Conservation (phyloP, 441 rosid genomes). For the Populus hybrid region DNA sequence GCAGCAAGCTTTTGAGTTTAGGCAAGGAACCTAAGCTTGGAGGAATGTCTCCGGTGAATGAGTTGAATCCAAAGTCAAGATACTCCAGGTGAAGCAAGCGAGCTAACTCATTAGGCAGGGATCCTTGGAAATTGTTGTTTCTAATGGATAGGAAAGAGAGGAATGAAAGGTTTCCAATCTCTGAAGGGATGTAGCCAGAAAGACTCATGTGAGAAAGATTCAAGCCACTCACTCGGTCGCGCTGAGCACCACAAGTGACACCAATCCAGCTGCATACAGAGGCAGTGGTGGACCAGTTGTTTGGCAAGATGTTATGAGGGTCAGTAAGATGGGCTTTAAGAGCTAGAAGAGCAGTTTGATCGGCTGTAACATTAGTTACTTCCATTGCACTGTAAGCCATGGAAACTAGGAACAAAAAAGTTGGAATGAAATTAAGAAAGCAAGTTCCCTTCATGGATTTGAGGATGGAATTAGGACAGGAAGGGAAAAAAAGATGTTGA, state of each 20-base stretch:
- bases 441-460: background rate
- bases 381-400: background rate
- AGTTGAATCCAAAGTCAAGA: too few relatives aligned
- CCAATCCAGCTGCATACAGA: conserved; percentile 23
- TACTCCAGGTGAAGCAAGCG: too few relatives aligned
- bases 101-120: too few relatives aligned
- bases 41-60: too few relatives aligned
- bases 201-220: background rate
- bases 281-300: conserved; percentile 15
- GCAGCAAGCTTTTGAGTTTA: too few relatives aligned
- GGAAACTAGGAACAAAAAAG: background rate
- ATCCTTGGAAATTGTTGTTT: conserved; percentile 1
- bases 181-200: conserved; percentile 16
- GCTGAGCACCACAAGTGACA: conserved; percentile 10
- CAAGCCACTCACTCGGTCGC: conserved; percentile 11
- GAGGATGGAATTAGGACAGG: too few relatives aligned
- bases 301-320: background rate
- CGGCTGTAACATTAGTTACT: background rate
- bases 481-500: too few relatives aligned
- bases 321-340: conserved; percentile 14
- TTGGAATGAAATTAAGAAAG: background rate
- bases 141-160: conserved; percentile 1
- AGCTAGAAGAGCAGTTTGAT: conserved; percentile 14
- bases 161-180: conserved; percentile 10
- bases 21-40: too few relatives aligned